Conservation (phyloP, 169 alveolate species). For the Eimeria acervulina region DNA sequence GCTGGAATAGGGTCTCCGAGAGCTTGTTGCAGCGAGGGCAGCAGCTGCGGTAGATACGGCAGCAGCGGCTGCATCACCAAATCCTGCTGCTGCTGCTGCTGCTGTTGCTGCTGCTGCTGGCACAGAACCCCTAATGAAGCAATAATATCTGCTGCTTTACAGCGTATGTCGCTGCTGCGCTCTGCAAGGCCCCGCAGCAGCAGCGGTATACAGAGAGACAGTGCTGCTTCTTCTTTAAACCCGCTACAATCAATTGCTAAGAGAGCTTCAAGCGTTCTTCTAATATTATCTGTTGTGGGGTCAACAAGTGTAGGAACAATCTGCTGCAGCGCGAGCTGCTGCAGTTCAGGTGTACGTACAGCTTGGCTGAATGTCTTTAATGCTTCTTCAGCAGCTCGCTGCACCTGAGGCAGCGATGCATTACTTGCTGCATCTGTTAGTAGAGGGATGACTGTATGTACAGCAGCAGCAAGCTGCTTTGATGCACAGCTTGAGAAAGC, state of each 20-base stretch:
- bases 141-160: slow-evolving; percentile 86
- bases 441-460: slow-evolving; percentile 76
- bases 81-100: slow-evolving; percentile 83
- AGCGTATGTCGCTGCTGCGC: too few relatives aligned
- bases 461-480: slow-evolving; percentile 82
- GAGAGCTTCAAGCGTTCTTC: slow-evolving; percentile 78
- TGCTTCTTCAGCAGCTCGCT: slow-evolving; percentile 52
- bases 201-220: slow-evolving; percentile 83
- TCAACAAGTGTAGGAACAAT: slow-evolving; percentile 19
- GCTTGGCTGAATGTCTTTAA: slow-evolving; percentile 42
- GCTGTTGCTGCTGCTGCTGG: slow-evolving; percentile 84
- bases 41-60: slow-evolving; percentile 84
- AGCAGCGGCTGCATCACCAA: slow-evolving; percentile 64
- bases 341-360: slow-evolving; percentile 71
- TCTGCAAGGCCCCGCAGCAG: slow-evolving; percentile 81
- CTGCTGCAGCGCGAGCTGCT: background rate
- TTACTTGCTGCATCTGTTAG: slow-evolving; percentile 76
- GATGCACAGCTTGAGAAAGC: slow-evolving; percentile 71
- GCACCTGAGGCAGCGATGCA: slow-evolving; percentile 36
- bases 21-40: slow-evolving; percentile 84
- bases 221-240: slow-evolving; percentile 81
- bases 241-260: slow-evolving; percentile 67
- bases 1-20: slow-evolving; percentile 87
- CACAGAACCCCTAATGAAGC: slow-evolving; percentile 85
- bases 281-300: slow-evolving; percentile 71